Conservation (phyloP, 768 basidiomycete genomes). For the Russula sp. region DNA sequence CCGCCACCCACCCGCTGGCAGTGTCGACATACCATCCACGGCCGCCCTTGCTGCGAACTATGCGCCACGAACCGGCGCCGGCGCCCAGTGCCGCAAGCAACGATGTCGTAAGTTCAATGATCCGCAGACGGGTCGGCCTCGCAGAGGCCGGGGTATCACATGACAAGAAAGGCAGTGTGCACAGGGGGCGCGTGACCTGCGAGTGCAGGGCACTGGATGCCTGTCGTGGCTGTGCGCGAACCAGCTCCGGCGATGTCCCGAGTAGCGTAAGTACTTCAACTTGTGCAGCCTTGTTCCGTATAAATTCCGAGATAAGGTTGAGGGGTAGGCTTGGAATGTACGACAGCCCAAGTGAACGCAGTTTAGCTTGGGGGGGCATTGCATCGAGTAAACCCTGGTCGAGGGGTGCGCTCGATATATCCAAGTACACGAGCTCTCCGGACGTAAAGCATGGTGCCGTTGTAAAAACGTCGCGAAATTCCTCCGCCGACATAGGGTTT, state of each 20-base stretch:
- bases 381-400: constrained; percentile 42
- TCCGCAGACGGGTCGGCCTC: constrained; percentile 70
- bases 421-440: constrained; percentile 77
- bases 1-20: constrained; percentile 73
- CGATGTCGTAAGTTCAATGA: constrained; percentile 75
- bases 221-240: constrained; percentile 47
- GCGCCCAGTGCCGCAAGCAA: constrained; percentile 67
- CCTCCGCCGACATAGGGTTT: constrained; percentile 59
- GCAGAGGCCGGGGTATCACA: constrained; percentile 31
- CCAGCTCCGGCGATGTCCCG: constrained; percentile 53
- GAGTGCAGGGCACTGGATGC: constrained; percentile 73
- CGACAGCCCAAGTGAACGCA: constrained; percentile 88
- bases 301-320: constrained; percentile 57
- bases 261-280: constrained; percentile 85
- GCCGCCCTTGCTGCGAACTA: constrained; percentile 87
- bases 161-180: constrained; percentile 61
- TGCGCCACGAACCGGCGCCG: constrained; percentile 82
- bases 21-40: constrained; percentile 94
- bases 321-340: constrained; percentile 72
- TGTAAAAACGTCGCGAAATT: constrained; percentile 62
- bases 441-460: constrained; percentile 73
- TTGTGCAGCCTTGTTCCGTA: constrained; percentile 59
- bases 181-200: constrained; percentile 72
- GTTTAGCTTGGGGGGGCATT: constrained; percentile 58
- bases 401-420: constrained; percentile 79